These are phyloP conservation scores for Fusarium sp. DNA, from an alignment of 2,329 filamentous ascomycete species.

Conservation along the genomic window DNA sequence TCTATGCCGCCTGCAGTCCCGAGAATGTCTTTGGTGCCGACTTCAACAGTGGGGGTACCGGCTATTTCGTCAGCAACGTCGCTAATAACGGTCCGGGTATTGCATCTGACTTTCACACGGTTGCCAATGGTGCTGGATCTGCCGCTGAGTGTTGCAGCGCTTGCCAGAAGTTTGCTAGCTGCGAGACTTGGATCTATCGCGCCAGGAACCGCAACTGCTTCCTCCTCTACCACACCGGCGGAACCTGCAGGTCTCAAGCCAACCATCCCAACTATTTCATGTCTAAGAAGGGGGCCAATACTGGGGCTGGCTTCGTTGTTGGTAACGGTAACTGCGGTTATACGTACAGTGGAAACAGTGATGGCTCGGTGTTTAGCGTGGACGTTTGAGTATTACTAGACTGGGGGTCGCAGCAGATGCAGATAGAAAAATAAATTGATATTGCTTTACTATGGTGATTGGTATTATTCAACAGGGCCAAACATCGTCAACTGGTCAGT, in stretches of 20 bases:
- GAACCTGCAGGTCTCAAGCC: neutral
- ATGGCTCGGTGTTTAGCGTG: conserved; percentile 1
- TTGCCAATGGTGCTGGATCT: neutral
- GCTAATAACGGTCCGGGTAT: conserved; percentile 15
- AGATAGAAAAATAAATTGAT: no score
- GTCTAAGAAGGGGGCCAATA: conserved; percentile 8
- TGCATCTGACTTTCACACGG: conserved; percentile 4
- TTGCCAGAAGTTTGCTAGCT: conserved; percentile 10
- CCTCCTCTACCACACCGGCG: conserved; percentile 6
- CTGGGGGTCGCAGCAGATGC: no score
- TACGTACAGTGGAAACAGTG: conserved; percentile 13
- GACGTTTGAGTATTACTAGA: neutral
- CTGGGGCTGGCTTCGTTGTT: conserved; percentile 2
- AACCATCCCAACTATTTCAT: conserved; percentile 13
- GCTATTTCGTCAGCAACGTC: conserved; percentile 11
- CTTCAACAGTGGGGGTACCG: conserved; percentile 14
- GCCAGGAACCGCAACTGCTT: conserved; percentile 15
- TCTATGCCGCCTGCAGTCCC: conserved; percentile 5
- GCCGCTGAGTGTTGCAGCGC: conserved; percentile 3
- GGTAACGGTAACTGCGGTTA: conserved; percentile 8
- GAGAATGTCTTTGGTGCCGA: conserved; percentile 10
- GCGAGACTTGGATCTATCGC: conserved; percentile 7
- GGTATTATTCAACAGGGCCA: no score
- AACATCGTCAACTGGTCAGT: no score
- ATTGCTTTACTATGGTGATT: no score